These are phyloP conservation scores for Penicillium sp. DNA, from an alignment of 2,329 filamentous ascomycete genomes.

Conservation along the genomic window DNA sequence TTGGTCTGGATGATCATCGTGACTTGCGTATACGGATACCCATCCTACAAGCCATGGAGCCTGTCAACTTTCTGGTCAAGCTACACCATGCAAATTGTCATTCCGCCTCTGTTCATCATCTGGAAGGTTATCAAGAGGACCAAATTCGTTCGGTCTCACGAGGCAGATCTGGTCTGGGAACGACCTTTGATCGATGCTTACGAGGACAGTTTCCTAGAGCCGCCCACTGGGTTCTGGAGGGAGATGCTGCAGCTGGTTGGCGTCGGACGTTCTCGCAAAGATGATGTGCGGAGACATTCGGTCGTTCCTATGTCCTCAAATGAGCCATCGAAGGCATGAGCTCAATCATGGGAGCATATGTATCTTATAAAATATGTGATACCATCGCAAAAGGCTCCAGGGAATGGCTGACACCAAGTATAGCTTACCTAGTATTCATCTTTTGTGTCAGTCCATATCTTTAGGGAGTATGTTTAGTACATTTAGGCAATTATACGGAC, in stretches of 20 bases:
- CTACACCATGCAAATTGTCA: slow-evolving; percentile 61
- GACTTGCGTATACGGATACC: slow-evolving; percentile 57
- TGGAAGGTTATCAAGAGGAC: slow-evolving; percentile 69
- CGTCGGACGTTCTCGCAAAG: slow-evolving; percentile 15
- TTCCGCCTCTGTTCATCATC: slow-evolving; percentile 55
- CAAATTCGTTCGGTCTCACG: slow-evolving; percentile 53
- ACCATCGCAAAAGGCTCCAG: no score
- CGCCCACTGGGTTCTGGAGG: slow-evolving; percentile 57
- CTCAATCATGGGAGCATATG: not conserved
- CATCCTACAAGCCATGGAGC: slow-evolving; percentile 50
- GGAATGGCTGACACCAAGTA: no score
- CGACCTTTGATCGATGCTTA: slow-evolving; percentile 62
- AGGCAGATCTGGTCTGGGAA: slow-evolving; percentile 64
- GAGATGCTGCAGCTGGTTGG: slow-evolving; percentile 55
- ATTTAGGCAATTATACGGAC: no score
- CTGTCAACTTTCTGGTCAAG: slow-evolving; percentile 51
- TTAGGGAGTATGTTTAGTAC: no score
- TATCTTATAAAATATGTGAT: not conserved
- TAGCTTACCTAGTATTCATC: no score
- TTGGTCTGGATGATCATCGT: slow-evolving; percentile 28
- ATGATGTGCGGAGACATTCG: slow-evolving; percentile 12
- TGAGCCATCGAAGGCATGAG: not conserved
- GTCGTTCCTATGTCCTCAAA: not conserved
- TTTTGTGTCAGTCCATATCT: no score
- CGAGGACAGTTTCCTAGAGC: slow-evolving; percentile 53